phyloP scores from a whole-genome alignment of 2,329 filamentous ascomycete species.

The Harringtonia lauricola region DNA sequence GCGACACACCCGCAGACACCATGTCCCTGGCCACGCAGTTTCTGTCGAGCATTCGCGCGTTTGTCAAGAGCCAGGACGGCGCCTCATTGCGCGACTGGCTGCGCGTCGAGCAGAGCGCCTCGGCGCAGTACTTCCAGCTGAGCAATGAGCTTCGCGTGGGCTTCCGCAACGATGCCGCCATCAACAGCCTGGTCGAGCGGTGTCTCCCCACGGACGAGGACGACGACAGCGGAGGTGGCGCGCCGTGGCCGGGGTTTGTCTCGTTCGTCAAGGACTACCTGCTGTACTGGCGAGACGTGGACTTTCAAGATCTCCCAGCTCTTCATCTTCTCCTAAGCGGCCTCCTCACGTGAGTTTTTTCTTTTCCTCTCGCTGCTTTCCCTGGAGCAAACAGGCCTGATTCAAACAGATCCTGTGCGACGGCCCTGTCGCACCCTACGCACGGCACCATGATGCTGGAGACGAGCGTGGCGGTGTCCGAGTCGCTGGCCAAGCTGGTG shows the following conservation, averaged over 20 bases:
- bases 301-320: slow-evolving; percentile 62
- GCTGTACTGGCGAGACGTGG: slow-evolving; percentile 67
- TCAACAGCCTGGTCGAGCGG: slow-evolving; percentile 53
- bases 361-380: not conserved
- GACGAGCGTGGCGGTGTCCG: slow-evolving; percentile 71
- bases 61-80: slow-evolving; percentile 35
- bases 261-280: slow-evolving; percentile 76
- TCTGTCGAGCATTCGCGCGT: slow-evolving; percentile 12
- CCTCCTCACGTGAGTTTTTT: slow-evolving; percentile 24
- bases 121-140: slow-evolving; percentile 56
- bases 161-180: slow-evolving; percentile 39
- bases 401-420: slow-evolving; percentile 78
- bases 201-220: slow-evolving; percentile 54
- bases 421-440: slow-evolving; percentile 67
- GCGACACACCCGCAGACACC: not conserved
- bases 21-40: slow-evolving; percentile 14
- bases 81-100: slow-evolving; percentile 57
- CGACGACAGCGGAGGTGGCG: slow-evolving; percentile 51
- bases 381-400: too few relatives aligned
- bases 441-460: slow-evolving; percentile 75
- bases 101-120: slow-evolving; percentile 61
- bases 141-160: slow-evolving; percentile 52
- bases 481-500: slow-evolving; percentile 69
- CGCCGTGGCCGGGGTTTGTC: slow-evolving; percentile 65
- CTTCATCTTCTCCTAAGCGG: slow-evolving; percentile 66